Evolutionary conservation across 2,329 filamentous ascomycete genomes (phyloP), one percentile per base, ranked within the genome.

Genomic region (Neonectria magnoliae): DNA sequence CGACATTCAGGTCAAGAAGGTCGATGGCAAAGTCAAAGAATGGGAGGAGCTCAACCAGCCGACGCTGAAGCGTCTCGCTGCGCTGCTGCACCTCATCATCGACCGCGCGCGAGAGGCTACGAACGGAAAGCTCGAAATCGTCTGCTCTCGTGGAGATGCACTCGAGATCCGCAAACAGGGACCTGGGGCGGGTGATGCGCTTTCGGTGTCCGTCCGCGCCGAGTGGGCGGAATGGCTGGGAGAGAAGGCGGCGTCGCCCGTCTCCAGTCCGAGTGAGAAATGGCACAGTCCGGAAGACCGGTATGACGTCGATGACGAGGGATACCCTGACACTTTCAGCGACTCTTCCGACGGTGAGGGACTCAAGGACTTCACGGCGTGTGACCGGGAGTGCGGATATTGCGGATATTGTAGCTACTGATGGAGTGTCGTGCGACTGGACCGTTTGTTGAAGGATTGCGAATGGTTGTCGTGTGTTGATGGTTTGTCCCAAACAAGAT

Each of bases 11-110:
- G 68, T 82, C 33, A 68, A 68, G 18, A 71, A 81, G 41, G 71
- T 81, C 2, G 62, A 67, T 1, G 64, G 71, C 0, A 64, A 77
- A 3, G 66, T 83, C 20, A 54, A 67, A 3, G 51, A 66, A 1
- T 84, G 82, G 82, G 81, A 83, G 60, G 64, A 60, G 6, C 59
- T 73, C 4, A 76, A 79, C 38, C 69, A 75, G 16, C 20, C 58
- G 1, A 69, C 69, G 0, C 72, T 84, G 6, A 68, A 73, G 2
- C 71, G 67, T 7, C 66, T 83, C 4, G 64, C 36, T 10, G 18
- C 60, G 13, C 72, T 77, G 3, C 65, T 77, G 2, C 65, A 65
- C 25, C 62, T 67, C 5, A 62, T 76, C 9, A 65, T 69, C 1
- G 55, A 63, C n/a, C 65, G 33, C 5, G 66, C 64, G 4, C 52